Conservation (phyloP, 106 monocot genomes). For the Platanthera zijinensis region DNA sequence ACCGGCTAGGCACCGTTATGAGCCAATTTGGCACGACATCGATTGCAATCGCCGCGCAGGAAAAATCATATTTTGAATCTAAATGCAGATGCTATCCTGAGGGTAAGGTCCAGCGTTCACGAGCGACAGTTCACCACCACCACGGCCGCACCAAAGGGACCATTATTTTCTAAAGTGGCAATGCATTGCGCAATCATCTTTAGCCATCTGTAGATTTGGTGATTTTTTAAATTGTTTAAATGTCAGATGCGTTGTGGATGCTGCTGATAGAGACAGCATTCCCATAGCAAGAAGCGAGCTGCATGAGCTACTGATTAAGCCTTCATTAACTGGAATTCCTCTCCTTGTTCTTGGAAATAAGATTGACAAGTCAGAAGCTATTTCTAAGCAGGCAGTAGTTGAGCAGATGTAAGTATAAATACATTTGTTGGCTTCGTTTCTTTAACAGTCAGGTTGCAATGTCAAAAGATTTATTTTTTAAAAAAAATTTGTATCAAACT, state of each 20-base stretch:
- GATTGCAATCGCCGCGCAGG: no score
- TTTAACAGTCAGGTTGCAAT: background rate
- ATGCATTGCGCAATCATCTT: background rate
- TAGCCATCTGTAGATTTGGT: background rate
- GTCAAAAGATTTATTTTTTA: no score
- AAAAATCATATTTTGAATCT: no score
- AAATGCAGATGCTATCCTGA: no score
- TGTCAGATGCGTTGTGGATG: slow-evolving; percentile 77
- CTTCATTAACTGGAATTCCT: slow-evolving; percentile 77
- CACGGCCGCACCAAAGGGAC: no score
- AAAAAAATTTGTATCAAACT: no score
- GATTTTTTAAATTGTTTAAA: background rate
- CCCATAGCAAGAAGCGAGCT: slow-evolving; percentile 80
- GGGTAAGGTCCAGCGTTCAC: no score
- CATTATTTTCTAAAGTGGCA: no score
- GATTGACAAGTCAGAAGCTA: slow-evolving; percentile 92
- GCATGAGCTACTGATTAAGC: slow-evolving; percentile 68
- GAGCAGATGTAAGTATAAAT: slow-evolving; percentile 69
- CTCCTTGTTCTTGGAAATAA: slow-evolving; percentile 89
- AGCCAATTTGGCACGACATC: no score
- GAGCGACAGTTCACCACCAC: no score
- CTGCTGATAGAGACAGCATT: slow-evolving; percentile 82
- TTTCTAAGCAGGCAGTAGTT: slow-evolving; percentile 73
- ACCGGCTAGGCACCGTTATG: no score
- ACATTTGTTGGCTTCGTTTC: background rate